Conservation (phyloP, 2,329 filamentous ascomycete genomes). For the Colletotrichum sp. region DNA sequence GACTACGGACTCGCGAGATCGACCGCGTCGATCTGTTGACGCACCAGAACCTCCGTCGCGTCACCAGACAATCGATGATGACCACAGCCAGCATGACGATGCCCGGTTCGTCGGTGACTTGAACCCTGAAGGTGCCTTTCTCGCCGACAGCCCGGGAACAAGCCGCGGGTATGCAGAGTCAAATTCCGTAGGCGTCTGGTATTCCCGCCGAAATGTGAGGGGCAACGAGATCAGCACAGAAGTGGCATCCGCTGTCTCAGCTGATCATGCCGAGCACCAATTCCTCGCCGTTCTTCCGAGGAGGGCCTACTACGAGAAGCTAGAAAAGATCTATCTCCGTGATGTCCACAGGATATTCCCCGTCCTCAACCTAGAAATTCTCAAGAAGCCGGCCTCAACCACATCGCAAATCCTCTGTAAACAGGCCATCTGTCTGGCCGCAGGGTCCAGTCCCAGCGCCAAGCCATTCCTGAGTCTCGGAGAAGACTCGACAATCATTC, state of each 20-base stretch:
- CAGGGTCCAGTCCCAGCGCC: conserved; percentile 22
- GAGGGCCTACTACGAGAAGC: conserved; percentile 19
- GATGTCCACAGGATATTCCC: conserved; percentile 24
- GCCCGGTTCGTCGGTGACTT: conserved; percentile 25
- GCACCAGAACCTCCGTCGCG: not conserved
- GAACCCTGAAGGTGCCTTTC: conserved; percentile 26
- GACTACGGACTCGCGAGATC: not conserved
- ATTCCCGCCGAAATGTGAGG: not conserved
- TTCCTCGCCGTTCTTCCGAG: conserved; percentile 8
- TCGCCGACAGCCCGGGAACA: conserved; percentile 20
- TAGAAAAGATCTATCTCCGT: conserved; percentile 17
- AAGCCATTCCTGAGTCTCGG: conserved; percentile 20
- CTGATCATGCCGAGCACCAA: conserved; percentile 2
- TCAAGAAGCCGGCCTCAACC: conserved; percentile 20
- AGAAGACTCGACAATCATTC: not conserved
- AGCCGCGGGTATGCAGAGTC: conserved; percentile 12
- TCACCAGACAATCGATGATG: not conserved
- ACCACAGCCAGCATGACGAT: conserved; percentile 12
- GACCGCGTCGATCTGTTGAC: not conserved
- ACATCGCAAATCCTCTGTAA: conserved; percentile 21
- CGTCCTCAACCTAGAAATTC: conserved; percentile 22
- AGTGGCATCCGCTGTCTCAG: not conserved
- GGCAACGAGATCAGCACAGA: not conserved
- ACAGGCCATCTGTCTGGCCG: conserved; percentile 25
- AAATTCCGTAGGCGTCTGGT: conserved; percentile 20